Conservation (phyloP, 2,329 filamentous ascomycete species). For the Fusarium longipes region DNA sequence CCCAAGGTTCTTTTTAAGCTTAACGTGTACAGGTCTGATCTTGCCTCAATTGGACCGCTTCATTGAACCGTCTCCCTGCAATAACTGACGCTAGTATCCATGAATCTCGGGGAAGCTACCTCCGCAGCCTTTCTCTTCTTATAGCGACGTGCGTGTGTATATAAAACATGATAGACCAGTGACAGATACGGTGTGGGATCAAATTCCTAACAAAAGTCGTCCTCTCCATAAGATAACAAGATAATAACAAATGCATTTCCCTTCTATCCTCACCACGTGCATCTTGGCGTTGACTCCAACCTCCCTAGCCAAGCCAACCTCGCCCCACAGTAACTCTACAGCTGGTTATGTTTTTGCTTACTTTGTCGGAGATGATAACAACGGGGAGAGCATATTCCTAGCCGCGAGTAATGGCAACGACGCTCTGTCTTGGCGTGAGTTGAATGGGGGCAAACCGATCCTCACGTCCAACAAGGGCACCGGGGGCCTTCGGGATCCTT, state of each 20-base stretch:
- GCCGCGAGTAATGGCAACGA: conserved; percentile 8
- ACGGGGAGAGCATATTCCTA: conserved; percentile 8
- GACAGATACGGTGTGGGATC: not conserved
- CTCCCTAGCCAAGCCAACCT: conserved; percentile 9
- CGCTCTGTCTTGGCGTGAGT: not conserved
- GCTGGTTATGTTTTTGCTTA: conserved; percentile 12
- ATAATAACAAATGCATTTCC: not conserved
- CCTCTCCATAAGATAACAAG: not conserved
- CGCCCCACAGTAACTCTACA: not conserved
- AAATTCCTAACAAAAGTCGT: not conserved
- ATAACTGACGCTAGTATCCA: not conserved
- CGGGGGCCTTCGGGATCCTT: conserved; percentile 11
- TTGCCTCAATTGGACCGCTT: not conserved
- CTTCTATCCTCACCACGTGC: not conserved
- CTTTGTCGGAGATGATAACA: conserved; percentile 4
- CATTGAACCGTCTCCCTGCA: not conserved
- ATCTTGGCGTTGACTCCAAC: conserved; percentile 10
- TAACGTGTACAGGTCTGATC: not conserved
- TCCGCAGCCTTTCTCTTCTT: not conserved
- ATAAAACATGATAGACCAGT: not conserved
- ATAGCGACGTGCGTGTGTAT: not conserved
- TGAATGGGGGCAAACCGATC: conserved; percentile 4
- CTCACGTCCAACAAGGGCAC: not conserved
- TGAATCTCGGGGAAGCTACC: not conserved
- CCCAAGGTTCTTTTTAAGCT: conserved; percentile 11